Percentiles rank a stretch among this genome's conserved stretches.
Conservation (phyloP, 169 alveolate species). For the Plasmodium knowlesi region DNA sequence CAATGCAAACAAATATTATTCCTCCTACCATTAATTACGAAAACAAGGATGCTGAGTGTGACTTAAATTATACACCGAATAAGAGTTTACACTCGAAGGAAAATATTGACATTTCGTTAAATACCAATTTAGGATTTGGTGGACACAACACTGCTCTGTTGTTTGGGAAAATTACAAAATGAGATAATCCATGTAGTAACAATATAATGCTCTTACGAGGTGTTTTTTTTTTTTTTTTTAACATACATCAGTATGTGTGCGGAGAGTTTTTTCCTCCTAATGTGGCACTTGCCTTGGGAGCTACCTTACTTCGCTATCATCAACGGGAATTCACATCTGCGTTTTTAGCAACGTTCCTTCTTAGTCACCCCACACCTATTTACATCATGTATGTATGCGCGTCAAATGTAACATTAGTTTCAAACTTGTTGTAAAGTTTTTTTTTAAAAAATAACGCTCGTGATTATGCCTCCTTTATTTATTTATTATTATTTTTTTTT, state of each 20-base stretch:
- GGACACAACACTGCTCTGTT: conserved; percentile 85
- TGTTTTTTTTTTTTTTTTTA: neutral
- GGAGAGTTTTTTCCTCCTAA: neutral
- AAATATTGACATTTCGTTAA: conserved; percentile 60
- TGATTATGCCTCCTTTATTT: neutral
- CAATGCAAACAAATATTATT: conserved; percentile 79
- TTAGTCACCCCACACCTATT: neutral
- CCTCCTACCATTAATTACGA: conserved; percentile 85
- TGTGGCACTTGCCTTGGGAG: neutral
- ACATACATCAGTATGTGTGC: neutral
- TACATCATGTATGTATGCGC: neutral
- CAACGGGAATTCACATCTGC: neutral
- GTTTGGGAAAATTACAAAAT: conserved; percentile 53
- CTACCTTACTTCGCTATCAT: neutral
- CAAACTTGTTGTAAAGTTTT: neutral
- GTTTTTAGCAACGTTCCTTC: neutral
- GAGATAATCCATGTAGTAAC: neutral
- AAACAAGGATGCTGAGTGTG: conserved; percentile 81
- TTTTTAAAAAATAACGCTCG: neutral
- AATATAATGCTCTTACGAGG: neutral
- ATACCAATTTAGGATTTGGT: conserved; percentile 83
- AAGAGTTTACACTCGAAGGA: conserved; percentile 64
- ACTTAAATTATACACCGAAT: conserved; percentile 82
- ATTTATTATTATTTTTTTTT: no score
- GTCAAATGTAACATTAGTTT: neutral